Percentiles rank a stretch among this genome's conserved stretches.
Evolutionary conservation across 73 alveolate species (phyloP).

Genomic region (Paramecium octaurelia): DNA sequence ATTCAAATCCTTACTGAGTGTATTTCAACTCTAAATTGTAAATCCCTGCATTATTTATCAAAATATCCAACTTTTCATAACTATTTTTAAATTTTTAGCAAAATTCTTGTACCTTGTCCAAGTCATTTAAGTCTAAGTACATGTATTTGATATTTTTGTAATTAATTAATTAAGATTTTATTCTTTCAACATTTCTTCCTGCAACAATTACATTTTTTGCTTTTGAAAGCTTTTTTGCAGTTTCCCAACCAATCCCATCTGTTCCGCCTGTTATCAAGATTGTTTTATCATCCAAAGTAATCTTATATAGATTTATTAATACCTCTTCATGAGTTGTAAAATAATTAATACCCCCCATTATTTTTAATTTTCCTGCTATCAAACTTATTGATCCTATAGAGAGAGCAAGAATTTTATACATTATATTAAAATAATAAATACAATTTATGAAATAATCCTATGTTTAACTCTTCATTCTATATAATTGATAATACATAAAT

Average conservation of each 20-base stretch:
- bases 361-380: neutral
- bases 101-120: slow-evolving; percentile 60
- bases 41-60: slow-evolving; percentile 74
- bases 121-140: slow-evolving; percentile 63
- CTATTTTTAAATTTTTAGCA: slow-evolving; percentile 45
- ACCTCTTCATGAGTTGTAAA: neutral
- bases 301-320: neutral
- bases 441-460: neutral
- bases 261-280: slow-evolving; percentile 71
- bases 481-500: neutral
- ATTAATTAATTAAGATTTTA: neutral
- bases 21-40: slow-evolving; percentile 11
- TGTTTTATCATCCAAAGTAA: neutral
- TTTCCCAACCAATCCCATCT: slow-evolving; percentile 57
- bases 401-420: neutral
- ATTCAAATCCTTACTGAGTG: slow-evolving; percentile 69
- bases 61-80: slow-evolving; percentile 65
- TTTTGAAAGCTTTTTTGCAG: neutral
- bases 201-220: slow-evolving; percentile 20
- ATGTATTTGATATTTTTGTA: neutral
- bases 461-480: no score
- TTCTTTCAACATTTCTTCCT: neutral
- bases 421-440: neutral
- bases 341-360: neutral
- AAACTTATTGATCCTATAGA: neutral